Percentiles rank a stretch among this genome's conserved stretches.
Conservation (phyloP, 2,329 filamentous ascomycete genomes). For the Pezicula radicicola region DNA sequence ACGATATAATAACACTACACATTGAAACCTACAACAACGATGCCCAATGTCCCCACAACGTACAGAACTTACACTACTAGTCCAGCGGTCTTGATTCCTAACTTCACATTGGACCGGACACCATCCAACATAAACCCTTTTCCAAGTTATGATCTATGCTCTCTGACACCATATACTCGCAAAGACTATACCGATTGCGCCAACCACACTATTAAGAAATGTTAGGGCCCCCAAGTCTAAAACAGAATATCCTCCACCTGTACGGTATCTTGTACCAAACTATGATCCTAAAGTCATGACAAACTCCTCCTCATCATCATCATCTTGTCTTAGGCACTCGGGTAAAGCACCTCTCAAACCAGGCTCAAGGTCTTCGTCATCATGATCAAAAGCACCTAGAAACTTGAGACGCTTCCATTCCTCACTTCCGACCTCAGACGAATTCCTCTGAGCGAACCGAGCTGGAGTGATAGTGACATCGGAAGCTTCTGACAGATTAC, state of each 20-base stretch:
- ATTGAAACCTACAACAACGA: too few relatives aligned
- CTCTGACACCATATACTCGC: too few relatives aligned
- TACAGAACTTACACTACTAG: too few relatives aligned
- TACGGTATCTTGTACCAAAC: neutral
- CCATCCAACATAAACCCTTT: too few relatives aligned
- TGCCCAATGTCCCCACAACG: too few relatives aligned
- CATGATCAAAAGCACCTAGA: slow-evolving; percentile 53
- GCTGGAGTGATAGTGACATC: slow-evolving; percentile 48
- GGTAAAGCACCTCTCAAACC: slow-evolving; percentile 22
- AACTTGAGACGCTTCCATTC: slow-evolving; percentile 47
- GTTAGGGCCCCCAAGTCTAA: too few relatives aligned
- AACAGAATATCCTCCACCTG: neutral
- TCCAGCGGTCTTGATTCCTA: too few relatives aligned
- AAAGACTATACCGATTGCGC: too few relatives aligned
- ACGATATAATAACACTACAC: too few relatives aligned
- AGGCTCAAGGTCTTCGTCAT: slow-evolving; percentile 38
- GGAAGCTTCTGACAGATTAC: slow-evolving; percentile 35
- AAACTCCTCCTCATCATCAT: slow-evolving; percentile 46
- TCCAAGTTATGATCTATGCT: too few relatives aligned
- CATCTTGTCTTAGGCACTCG: slow-evolving; percentile 26
- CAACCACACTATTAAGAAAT: too few relatives aligned
- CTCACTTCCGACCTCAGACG: slow-evolving; percentile 22
- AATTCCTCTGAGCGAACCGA: slow-evolving; percentile 32
- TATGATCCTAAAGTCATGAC: slow-evolving; percentile 43
- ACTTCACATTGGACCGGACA: too few relatives aligned